A percentile compares a stretch with the other conserved stretches of the same genome.
These are phyloP conservation scores for Gracilaria gracilis DNA, from an alignment of 23 red algal genomes.

Conservation along the genomic window DNA sequence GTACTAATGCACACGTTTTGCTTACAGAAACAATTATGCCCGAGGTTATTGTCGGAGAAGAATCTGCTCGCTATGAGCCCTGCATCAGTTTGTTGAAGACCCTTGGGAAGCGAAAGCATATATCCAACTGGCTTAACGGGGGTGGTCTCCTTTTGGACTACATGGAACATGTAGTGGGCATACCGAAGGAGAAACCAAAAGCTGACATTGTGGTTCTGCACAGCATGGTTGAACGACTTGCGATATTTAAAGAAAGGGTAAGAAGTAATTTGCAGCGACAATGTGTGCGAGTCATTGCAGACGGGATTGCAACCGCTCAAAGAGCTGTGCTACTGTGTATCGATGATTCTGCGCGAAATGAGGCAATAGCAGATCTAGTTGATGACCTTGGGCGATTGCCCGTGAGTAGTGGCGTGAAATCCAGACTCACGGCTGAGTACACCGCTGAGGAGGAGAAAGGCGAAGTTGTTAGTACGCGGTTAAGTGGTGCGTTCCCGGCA, in stretches of 20 bases:
- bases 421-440: constrained; percentile 36
- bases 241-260: constrained; percentile 20
- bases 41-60: constrained; percentile 30
- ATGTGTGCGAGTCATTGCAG: constrained; percentile 31
- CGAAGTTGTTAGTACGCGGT: not conserved
- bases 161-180: constrained; percentile 49
- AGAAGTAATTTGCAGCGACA: constrained; percentile 22
- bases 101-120: constrained; percentile 20
- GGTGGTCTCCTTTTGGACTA: constrained; percentile 66
- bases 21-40: constrained; percentile 50
- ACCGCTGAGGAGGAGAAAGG: constrained; percentile 45
- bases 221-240: constrained; percentile 34
- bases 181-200: constrained; percentile 8
- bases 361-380: constrained; percentile 6
- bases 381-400: constrained; percentile 44
- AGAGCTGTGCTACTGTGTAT: constrained; percentile 29
- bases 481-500: constrained; percentile 37
- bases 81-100: constrained; percentile 2
- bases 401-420: constrained; percentile 12
- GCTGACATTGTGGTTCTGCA: constrained; percentile 34
- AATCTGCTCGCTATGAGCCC: not conserved
- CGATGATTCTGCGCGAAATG: not conserved
- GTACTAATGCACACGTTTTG: constrained; percentile 17
- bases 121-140: constrained; percentile 36
- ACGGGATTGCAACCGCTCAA: constrained; percentile 62